These are phyloP conservation scores for Fusarium pilosicola DNA, from an alignment of 2,329 filamentous ascomycete genomes.

Conservation along the genomic window DNA sequence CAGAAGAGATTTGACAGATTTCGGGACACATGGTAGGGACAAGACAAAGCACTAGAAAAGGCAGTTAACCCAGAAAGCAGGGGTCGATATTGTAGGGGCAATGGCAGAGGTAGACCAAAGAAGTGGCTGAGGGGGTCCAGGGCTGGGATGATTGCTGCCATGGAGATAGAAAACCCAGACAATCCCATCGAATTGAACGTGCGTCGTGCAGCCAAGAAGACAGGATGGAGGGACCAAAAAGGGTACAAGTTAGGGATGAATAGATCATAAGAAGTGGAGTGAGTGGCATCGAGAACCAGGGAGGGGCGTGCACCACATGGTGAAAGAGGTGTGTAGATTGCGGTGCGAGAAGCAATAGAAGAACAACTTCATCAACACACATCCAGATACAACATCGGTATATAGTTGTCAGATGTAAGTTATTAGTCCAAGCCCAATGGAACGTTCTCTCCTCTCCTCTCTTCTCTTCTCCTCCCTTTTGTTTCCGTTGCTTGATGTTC, in stretches of 20 bases:
- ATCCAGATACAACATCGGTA: background rate
- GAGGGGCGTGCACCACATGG: constrained; percentile 29
- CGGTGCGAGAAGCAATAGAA: constrained; percentile 2
- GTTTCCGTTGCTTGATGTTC: background rate
- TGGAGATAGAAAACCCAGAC: constrained; percentile 21
- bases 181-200: constrained; percentile 27
- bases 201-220: constrained; percentile 38
- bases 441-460: background rate
- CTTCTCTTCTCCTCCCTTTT: background rate
- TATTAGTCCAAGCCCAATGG: background rate
- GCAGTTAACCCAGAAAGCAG: constrained; percentile 16
- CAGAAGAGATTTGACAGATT: constrained; percentile 52
- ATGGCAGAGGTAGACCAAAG: constrained; percentile 25
- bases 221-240: constrained; percentile 33
- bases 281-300: constrained; percentile 37
- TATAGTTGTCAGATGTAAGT: constrained; percentile 10
- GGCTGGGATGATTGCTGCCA: constrained; percentile 9
- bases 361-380: constrained; percentile 7
- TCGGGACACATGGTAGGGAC: constrained; percentile 16
- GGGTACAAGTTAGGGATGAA: constrained; percentile 33
- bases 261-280: constrained; percentile 41
- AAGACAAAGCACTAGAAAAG: constrained; percentile 13
- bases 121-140: constrained; percentile 34
- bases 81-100: constrained; percentile 9
- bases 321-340: constrained; percentile 5